Conservation (phyloP, 139 green algal genomes). For the Spirogloea muscicola region DNA sequence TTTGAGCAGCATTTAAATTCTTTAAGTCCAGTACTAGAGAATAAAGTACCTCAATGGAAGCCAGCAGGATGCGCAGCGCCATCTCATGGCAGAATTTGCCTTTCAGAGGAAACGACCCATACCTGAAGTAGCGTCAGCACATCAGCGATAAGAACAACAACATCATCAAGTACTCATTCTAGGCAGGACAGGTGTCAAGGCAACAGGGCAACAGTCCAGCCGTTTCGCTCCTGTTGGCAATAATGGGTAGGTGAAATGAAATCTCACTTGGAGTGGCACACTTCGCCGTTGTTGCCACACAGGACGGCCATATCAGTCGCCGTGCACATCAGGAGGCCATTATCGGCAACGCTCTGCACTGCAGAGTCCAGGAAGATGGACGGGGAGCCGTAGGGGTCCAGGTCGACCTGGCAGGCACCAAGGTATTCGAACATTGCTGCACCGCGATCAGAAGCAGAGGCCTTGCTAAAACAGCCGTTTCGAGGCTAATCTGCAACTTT, state of each 20-base stretch:
- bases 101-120: slow-evolving; percentile 80
- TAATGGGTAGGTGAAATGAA: too few species aligned
- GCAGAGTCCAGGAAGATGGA: slow-evolving; percentile 83
- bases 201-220: too few species aligned
- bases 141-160: too few species aligned
- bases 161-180: too few species aligned
- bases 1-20: too few species aligned
- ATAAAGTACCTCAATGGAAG: slow-evolving; percentile 71
- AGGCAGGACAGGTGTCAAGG: too few species aligned
- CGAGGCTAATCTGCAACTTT: neutral
- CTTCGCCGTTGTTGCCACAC: slow-evolving; percentile 90
- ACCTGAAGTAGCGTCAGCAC: slow-evolving; percentile 23
- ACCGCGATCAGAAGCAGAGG: too few species aligned
- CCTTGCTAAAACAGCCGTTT: neutral
- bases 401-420: slow-evolving; percentile 65
- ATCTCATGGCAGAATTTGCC: slow-evolving; percentile 90
- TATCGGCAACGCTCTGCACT: slow-evolving; percentile 83
- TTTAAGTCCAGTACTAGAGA: too few species aligned
- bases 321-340: slow-evolving; percentile 88
- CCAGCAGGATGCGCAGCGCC: slow-evolving; percentile 90
- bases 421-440: too few species aligned
- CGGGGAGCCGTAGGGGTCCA: slow-evolving; percentile 95
- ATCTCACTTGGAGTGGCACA: slow-evolving; percentile 92
- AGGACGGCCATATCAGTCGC: slow-evolving; percentile 98
- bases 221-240: too few species aligned